Percentiles rank a stretch among this genome's conserved stretches.
These are phyloP conservation scores for Luffa acutangula DNA, from an alignment of 306 rosid species.

Conservation along the genomic window DNA sequence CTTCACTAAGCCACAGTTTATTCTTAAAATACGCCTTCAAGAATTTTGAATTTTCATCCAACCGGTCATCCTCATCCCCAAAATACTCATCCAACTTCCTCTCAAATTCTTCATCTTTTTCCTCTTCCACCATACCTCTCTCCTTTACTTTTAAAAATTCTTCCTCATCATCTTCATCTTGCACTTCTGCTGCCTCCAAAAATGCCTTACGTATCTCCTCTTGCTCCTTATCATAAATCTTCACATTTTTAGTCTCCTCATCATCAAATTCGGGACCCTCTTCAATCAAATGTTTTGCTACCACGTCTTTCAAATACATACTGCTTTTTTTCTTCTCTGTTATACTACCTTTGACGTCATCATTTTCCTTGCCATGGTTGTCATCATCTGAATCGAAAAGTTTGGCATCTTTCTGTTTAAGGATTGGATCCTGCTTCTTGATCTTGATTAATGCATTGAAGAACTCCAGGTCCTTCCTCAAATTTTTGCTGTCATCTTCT, in stretches of 20 bases:
- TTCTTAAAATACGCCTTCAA: constrained; percentile 50
- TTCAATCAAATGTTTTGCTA: constrained; percentile 57
- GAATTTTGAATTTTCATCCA: constrained; percentile 39
- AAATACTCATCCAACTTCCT: constrained; percentile 61
- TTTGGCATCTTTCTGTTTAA: constrained; percentile 44
- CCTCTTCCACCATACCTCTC: constrained; percentile 20
- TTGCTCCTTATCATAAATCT: constrained; percentile 52
- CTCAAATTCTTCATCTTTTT: constrained; percentile 24
- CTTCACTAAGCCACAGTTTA: constrained; percentile 48
- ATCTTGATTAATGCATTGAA: constrained; percentile 62
- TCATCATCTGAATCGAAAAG: constrained; percentile 43
- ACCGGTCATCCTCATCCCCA: constrained; percentile 28
- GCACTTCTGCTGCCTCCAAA: constrained; percentile 38
- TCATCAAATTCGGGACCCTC: constrained; percentile 48
- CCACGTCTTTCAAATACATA: constrained; percentile 64
- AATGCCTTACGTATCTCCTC: constrained; percentile 51
- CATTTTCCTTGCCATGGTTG: constrained; percentile 19
- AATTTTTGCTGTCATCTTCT: constrained; percentile 11
- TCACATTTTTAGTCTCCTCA: constrained; percentile 11
- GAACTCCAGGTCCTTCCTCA: constrained; percentile 28
- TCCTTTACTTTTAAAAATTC: constrained; percentile 37
- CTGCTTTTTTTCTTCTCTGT: constrained; percentile 22
- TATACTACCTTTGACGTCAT: constrained; percentile 2
- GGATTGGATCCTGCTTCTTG: constrained; percentile 52
- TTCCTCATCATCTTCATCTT: constrained; percentile 35